phyloP scores from a whole-genome alignment of 1,139 yeast species.

The Zygosaccharomyces pseudobailii region DNA sequence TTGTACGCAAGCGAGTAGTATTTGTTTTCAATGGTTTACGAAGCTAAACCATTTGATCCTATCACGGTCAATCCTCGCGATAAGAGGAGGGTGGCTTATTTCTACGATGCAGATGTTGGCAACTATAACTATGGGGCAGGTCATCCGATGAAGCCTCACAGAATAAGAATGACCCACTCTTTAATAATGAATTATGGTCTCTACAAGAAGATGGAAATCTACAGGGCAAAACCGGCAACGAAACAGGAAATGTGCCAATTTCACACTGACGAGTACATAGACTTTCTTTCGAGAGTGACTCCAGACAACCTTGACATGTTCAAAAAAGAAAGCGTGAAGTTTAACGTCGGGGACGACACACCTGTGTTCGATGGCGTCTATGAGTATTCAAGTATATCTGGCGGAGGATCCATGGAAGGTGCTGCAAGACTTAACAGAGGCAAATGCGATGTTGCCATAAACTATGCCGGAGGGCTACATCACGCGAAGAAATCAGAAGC shows the following conservation, averaged over 20 bases:
- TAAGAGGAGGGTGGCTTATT: constrained; percentile 60
- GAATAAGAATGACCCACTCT: constrained; percentile 98
- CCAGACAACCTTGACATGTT: constrained; percentile 92
- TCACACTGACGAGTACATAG: constrained; percentile 96
- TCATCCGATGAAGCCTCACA: constrained; percentile 97
- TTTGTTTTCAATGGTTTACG: constrained; percentile 35
- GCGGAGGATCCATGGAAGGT: constrained; percentile 98
- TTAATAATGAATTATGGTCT: constrained; percentile 95
- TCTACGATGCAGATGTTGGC: constrained; percentile 84
- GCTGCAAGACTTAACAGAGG: constrained; percentile 90
- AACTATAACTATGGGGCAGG: constrained; percentile 98
- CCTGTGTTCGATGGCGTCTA: constrained; percentile 95
- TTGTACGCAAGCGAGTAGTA: neutral
- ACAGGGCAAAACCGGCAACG: constrained; percentile 95
- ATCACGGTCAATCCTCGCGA: constrained; percentile 51
- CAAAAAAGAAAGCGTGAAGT: constrained; percentile 87
- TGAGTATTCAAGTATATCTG: constrained; percentile 89
- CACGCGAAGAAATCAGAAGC: constrained; percentile 97
- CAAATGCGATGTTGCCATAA: constrained; percentile 91
- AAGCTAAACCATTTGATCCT: constrained; percentile 55
- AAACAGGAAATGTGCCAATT: constrained; percentile 98
- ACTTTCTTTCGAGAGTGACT: constrained; percentile 85
- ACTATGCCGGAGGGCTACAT: constrained; percentile 96
- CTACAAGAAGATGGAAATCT: constrained; percentile 95
- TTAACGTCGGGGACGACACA: constrained; percentile 96